These are phyloP conservation scores for Ligustrum vulgare DNA, from an alignment of 257 asterid species.

Conservation along the genomic window DNA sequence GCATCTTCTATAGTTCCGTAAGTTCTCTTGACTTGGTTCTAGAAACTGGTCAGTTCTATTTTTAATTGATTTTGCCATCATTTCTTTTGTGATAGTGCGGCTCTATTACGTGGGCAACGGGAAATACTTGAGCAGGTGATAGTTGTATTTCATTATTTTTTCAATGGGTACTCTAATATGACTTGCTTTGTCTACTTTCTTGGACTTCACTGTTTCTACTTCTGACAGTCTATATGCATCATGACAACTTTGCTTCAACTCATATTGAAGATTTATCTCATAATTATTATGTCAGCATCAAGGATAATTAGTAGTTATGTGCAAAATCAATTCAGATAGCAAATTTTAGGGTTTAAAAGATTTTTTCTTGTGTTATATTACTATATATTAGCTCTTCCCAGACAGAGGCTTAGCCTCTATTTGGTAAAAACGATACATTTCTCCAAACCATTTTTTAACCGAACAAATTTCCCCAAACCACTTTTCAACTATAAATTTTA, in stretches of 20 bases:
- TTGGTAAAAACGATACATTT: no score
- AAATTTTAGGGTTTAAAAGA: not conserved
- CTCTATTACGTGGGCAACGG: conserved; percentile 88
- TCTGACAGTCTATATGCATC: not conserved
- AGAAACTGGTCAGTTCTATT: conserved; percentile 1
- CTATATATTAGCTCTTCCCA: not conserved
- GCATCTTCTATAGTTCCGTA: conserved; percentile 89
- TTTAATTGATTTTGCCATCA: conserved; percentile 15
- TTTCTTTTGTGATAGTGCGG: conserved; percentile 57
- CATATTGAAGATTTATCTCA: not conserved
- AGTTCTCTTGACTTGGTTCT: conserved; percentile 31
- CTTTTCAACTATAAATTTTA: no score
- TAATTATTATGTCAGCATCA: not conserved
- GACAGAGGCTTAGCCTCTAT: not conserved
- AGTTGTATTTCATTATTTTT: conserved; percentile 8
- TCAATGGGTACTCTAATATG: not conserved
- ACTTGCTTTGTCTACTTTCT: not conserved
- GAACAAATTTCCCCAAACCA: no score
- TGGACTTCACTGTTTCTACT: not conserved
- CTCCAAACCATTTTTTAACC: no score
- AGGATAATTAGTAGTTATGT: not conserved
- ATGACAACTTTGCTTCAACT: not conserved
- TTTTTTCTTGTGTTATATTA: not conserved
- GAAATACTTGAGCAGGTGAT: conserved; percentile 84
- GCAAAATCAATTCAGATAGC: not conserved